Evolutionary conservation across 2,329 filamentous ascomycete species (phyloP), one percentile per base, ranked within the genome.

Genomic region (Hypoxylon sp.): DNA sequence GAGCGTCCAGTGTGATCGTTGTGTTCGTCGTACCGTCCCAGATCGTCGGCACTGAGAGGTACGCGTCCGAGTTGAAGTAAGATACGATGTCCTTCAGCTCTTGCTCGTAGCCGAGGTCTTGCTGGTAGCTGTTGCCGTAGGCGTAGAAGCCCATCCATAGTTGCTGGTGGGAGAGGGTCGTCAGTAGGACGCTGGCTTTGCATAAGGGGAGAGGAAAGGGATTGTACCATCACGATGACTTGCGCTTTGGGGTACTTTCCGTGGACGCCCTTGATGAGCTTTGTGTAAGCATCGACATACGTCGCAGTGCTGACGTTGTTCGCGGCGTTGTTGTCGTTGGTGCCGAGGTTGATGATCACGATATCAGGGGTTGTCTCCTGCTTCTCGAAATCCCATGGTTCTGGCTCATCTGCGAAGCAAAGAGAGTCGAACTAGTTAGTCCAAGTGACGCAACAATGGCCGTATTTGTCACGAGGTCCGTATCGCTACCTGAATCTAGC

Each of bases 41-140:
- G 8, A 80, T 75, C 7, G 76, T 68, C 0, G 82, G 81, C 27
- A 79, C 79, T 3, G 72, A 72, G 20, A 85, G 77, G 68, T 84
- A 85, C 14, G 76, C 72, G 2, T 77, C 73, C n/a, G 80, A 81
- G 74, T 84, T 85, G 80, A 87, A 89, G 72, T 85, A 83, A 51
- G 86, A 74, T 61, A 85, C 83, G 25, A 89, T 84, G 6, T 81
- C 74, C 65, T 82, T 79, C 14, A 88, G 84, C 70, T 89, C 84
- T 31, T 84, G 78, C 59, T 82, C 79, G 71, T 85, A 88, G 17
- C 83, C 82, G 6, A 81, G 79, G 22, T 77, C 78, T 73, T 86
- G 84, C 6, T 76, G 71, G 73, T 85, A 89, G 6, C 81, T 83
- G 72, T 86, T 87, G 7, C 86, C 86, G 50, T 80, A 73, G 31